phyloP scores from a whole-genome alignment of 805 yeast genomes.

The Lipomyces mesembrius region DNA sequence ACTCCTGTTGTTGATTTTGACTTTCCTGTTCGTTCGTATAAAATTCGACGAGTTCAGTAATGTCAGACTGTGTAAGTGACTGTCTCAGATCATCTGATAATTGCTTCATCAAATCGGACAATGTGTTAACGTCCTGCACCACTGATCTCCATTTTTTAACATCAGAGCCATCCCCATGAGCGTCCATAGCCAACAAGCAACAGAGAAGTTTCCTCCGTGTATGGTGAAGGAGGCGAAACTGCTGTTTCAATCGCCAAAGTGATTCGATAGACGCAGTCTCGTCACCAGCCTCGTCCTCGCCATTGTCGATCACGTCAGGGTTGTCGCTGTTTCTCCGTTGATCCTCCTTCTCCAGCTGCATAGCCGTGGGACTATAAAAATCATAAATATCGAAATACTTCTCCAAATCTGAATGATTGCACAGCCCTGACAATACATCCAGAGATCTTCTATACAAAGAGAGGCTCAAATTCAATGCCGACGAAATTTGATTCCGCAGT shows the following conservation, averaged over 20 bases:
- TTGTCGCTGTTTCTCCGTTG: neutral
- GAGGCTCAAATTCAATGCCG: slow-evolving; percentile 32
- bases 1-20: slow-evolving; percentile 4
- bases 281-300: slow-evolving; percentile 11
- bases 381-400: slow-evolving; percentile 37
- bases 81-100: slow-evolving; percentile 19
- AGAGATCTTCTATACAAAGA: slow-evolving; percentile 24
- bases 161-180: slow-evolving; percentile 34
- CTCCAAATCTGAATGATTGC: slow-evolving; percentile 27
- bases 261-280: slow-evolving; percentile 8
- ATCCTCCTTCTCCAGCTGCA: slow-evolving; percentile 1
- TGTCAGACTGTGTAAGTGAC: slow-evolving; percentile 17
- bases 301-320: neutral
- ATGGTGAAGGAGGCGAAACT: slow-evolving; percentile 32
- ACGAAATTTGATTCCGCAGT: slow-evolving; percentile 25
- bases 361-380: slow-evolving; percentile 7
- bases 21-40: slow-evolving; percentile 15
- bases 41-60: slow-evolving; percentile 17
- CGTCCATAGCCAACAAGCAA: slow-evolving; percentile 37
- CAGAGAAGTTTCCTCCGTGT: slow-evolving; percentile 36
- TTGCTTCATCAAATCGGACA: slow-evolving; percentile 31
- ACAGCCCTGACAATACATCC: slow-evolving; percentile 22
- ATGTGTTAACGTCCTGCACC: slow-evolving; percentile 24
- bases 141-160: slow-evolving; percentile 26
- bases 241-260: slow-evolving; percentile 25